These are phyloP conservation scores for Candida broadrunensis DNA, from an alignment of 805 yeast species.

Conservation along the genomic window DNA sequence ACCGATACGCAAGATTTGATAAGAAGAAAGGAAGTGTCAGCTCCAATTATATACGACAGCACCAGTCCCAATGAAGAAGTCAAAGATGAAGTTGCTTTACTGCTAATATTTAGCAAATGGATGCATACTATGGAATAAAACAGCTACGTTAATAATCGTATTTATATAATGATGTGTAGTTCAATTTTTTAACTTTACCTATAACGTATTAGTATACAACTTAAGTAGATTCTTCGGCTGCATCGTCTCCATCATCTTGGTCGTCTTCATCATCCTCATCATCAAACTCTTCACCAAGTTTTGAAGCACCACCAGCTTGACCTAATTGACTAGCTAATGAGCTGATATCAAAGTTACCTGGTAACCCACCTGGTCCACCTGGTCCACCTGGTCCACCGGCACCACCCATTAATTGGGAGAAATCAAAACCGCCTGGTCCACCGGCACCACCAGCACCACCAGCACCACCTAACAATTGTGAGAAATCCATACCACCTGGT, in stretches of 20 bases:
- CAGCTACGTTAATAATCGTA: no score
- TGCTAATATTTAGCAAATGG: no score
- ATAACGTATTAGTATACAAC: no score
- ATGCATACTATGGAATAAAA: no score
- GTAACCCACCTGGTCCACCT: constrained; percentile 30
- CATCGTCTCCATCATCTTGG: constrained; percentile 17
- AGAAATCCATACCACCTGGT: constrained; percentile 26
- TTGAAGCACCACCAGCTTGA: constrained; percentile 29
- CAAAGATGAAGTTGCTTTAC: no score
- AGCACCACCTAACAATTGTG: constrained; percentile 33
- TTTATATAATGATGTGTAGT: no score
- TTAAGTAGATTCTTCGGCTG: no score
- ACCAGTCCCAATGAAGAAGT: no score
- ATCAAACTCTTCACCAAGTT: constrained; percentile 13
- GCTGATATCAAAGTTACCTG: constrained; percentile 13
- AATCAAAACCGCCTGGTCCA: constrained; percentile 21
- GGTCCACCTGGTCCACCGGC: constrained; percentile 27
- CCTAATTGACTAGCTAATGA: constrained; percentile 44
- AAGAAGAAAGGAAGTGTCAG: not conserved
- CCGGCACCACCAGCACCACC: constrained; percentile 28
- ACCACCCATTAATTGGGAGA: constrained; percentile 34
- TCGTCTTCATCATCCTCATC: constrained; percentile 23
- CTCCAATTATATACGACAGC: not conserved
- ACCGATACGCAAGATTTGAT: not conserved
- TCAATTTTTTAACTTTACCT: no score